Percentiles rank a stretch among this genome's conserved stretches.
Conservation (phyloP, 2,329 filamentous ascomycete species). For the Hymenoscyphus repandus region DNA sequence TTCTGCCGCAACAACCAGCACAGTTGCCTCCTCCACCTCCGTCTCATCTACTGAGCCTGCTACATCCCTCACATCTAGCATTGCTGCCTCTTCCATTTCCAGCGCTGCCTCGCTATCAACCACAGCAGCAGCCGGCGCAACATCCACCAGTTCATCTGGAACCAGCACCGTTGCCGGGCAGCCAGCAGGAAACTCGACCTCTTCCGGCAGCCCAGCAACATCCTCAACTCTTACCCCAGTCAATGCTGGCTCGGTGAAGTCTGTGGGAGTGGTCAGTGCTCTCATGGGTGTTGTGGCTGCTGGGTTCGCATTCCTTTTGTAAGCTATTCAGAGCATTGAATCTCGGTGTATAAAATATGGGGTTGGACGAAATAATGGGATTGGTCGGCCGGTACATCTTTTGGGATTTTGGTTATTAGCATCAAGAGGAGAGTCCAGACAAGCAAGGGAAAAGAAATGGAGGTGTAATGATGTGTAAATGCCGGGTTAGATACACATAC, state of each 20-base stretch:
- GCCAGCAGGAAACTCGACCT: background rate
- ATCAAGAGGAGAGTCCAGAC: background rate
- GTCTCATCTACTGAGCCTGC: background rate
- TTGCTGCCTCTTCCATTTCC: background rate
- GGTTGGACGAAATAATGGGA: background rate
- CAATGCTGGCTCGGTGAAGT: background rate
- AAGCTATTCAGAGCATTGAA: background rate
- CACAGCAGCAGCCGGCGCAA: background rate
- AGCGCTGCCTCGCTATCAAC: background rate
- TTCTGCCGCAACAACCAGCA: slow-evolving; percentile 4
- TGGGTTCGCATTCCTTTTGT: slow-evolving; percentile 12
- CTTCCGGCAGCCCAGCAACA: background rate
- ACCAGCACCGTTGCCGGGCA: background rate
- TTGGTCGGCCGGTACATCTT: background rate
- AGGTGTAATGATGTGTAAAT: too few relatives aligned
- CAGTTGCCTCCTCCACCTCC: too few relatives aligned
- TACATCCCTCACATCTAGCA: background rate
- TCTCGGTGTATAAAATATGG: background rate
- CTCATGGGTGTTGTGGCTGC: slow-evolving; percentile 11
- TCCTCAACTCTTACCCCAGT: background rate
- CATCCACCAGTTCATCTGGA: background rate
- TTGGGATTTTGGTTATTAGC: background rate
- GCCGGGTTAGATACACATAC: too few relatives aligned
- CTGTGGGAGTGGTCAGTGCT: background rate
- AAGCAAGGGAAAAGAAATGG: background rate